Percentiles rank a stretch among this genome's conserved stretches.
These are phyloP conservation scores for Penicillium psychrofluorescens DNA, from an alignment of 495 filamentous ascomycete genomes.

Conservation along the genomic window DNA sequence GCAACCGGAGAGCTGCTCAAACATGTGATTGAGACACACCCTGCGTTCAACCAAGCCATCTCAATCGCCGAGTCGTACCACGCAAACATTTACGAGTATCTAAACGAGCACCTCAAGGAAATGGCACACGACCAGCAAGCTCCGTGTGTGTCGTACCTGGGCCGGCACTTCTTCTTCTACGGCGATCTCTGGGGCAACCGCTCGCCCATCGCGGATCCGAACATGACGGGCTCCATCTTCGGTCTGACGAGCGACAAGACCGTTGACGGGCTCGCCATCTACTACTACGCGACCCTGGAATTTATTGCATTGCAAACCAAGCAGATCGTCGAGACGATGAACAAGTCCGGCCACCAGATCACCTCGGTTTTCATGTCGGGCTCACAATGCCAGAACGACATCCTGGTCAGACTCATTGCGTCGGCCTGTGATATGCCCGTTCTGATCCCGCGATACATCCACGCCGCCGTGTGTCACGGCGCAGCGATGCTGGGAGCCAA, in stretches of 20 bases:
- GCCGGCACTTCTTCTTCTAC: slow-evolving; percentile 94
- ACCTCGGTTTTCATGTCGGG: slow-evolving; percentile 96
- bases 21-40: slow-evolving; percentile 89
- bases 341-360: slow-evolving; percentile 73
- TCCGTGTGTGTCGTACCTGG: slow-evolving; percentile 74
- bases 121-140: slow-evolving; percentile 59
- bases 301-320: slow-evolving; percentile 95
- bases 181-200: slow-evolving; percentile 98
- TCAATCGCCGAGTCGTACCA: slow-evolving; percentile 71
- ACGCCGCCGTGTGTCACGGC: slow-evolving; percentile 93
- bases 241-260: slow-evolving; percentile 79
- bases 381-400: slow-evolving; percentile 90
- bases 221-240: slow-evolving; percentile 83
- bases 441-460: slow-evolving; percentile 81
- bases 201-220: slow-evolving; percentile 83
- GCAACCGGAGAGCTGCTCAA: slow-evolving; percentile 92
- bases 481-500: slow-evolving; percentile 97
- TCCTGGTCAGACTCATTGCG: slow-evolving; percentile 85
- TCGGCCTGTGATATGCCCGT: slow-evolving; percentile 88
- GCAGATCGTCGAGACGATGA: slow-evolving; percentile 93
- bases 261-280: slow-evolving; percentile 76
- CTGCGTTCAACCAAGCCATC: slow-evolving; percentile 70
- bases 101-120: slow-evolving; percentile 80
- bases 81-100: slow-evolving; percentile 84
- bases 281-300: slow-evolving; percentile 92